Evolutionary conservation across 2,329 filamentous ascomycete species (phyloP).

Genomic region (Epicoccum sorghinum): DNA sequence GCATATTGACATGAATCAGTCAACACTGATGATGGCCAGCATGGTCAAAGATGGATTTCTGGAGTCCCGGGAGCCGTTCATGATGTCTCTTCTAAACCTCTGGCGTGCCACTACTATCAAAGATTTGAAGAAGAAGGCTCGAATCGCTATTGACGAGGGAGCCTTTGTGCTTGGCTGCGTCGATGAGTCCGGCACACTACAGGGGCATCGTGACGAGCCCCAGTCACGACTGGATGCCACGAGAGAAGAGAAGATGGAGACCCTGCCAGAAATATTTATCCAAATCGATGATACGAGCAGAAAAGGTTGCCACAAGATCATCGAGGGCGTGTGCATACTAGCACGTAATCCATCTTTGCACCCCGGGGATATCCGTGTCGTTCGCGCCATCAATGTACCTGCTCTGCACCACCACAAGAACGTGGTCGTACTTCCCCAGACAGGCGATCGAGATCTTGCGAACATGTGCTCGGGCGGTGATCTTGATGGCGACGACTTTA

Average conservation of each 20-base stretch:
- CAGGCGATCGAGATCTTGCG: slow-evolving; percentile 81
- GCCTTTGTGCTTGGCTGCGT: slow-evolving; percentile 88
- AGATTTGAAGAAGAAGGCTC: slow-evolving; percentile 88
- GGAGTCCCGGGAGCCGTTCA: slow-evolving; percentile 75
- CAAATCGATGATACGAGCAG: slow-evolving; percentile 70
- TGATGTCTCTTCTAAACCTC: slow-evolving; percentile 76
- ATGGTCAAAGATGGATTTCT: slow-evolving; percentile 85
- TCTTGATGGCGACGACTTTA: slow-evolving; percentile 93
- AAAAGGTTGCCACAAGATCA: slow-evolving; percentile 63
- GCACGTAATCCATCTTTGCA: slow-evolving; percentile 94
- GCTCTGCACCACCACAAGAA: slow-evolving; percentile 78
- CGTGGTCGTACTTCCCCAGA: slow-evolving; percentile 85
- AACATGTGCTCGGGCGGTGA: slow-evolving; percentile 98
- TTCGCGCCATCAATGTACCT: slow-evolving; percentile 78
- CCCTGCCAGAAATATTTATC: slow-evolving; percentile 84
- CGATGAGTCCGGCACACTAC: slow-evolving; percentile 79
- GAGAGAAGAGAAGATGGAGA: slow-evolving; percentile 46
- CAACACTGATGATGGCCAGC: slow-evolving; percentile 73
- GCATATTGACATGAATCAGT: slow-evolving; percentile 85
- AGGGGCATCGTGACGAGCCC: slow-evolving; percentile 69
- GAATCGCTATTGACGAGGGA: slow-evolving; percentile 79
- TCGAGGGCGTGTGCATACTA: slow-evolving; percentile 80
- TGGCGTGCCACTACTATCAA: slow-evolving; percentile 93
- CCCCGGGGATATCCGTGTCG: slow-evolving; percentile 87
- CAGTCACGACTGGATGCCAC: slow-evolving; percentile 53